phyloP scores from a whole-genome alignment of 257 asterid genomes.

The Solanum medicagineum region DNA sequence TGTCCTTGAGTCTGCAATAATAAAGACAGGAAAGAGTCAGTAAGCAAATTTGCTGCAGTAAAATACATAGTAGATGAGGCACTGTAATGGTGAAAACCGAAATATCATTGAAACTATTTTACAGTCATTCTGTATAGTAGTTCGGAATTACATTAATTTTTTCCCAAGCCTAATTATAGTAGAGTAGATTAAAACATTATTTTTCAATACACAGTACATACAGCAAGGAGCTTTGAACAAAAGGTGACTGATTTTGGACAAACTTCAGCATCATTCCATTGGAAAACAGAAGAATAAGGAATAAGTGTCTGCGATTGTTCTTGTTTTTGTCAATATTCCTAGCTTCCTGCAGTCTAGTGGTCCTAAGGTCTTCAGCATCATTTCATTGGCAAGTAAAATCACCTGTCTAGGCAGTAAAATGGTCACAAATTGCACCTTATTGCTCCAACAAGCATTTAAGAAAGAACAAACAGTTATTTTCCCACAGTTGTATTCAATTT shows the following conservation, averaged over 20 bases:
- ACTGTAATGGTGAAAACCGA: not conserved
- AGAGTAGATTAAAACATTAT: not conserved
- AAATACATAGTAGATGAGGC: not conserved
- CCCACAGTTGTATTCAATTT: not conserved
- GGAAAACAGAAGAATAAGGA: not conserved
- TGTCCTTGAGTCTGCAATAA: slow-evolving; percentile 81
- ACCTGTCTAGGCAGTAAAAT: not conserved
- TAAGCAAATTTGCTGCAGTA: not conserved
- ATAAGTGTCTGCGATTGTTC: not conserved
- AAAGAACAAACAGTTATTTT: not conserved
- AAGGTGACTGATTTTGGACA: not conserved
- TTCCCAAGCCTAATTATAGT: not conserved
- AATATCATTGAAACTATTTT: not conserved
- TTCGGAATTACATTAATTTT: not conserved
- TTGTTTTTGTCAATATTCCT: not conserved
- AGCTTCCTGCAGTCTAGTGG: not conserved
- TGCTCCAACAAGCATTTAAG: not conserved
- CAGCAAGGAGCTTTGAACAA: not conserved
- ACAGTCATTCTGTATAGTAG: not conserved
- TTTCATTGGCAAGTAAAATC: not conserved
- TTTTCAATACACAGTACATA: not conserved
- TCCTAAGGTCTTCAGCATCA: not conserved
- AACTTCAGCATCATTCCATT: not conserved
- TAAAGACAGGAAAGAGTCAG: slow-evolving; percentile 1
- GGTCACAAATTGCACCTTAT: not conserved